Percentiles rank a stretch among this genome's conserved stretches.
phyloP scores from a whole-genome alignment of 1,139 yeast species.

The Zygoascus meyerae region DNA sequence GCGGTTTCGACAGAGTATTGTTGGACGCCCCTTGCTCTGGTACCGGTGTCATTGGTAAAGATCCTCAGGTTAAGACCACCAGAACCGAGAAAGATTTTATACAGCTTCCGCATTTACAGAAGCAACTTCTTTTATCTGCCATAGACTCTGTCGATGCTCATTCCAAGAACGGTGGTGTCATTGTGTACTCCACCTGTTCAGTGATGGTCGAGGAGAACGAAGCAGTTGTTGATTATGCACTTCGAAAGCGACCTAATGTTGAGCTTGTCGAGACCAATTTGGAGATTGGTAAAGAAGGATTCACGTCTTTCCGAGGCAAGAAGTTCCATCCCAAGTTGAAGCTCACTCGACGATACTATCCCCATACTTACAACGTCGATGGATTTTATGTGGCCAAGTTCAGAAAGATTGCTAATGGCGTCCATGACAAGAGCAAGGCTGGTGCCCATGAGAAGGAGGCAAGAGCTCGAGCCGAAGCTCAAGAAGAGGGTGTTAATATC shows the following conservation, averaged over 20 bases:
- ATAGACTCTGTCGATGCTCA: conserved; percentile 95
- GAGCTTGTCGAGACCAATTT: conserved; percentile 92
- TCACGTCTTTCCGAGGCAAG: conserved; percentile 89
- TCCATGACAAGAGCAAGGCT: conserved; percentile 59
- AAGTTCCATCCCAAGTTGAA: conserved; percentile 72
- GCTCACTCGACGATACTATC: conserved; percentile 91
- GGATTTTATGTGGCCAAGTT: conserved; percentile 97
- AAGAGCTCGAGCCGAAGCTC: conserved; percentile 66
- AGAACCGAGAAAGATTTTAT: conserved; percentile 96
- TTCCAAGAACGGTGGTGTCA: conserved; percentile 86
- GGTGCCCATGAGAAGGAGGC: conserved; percentile 86
- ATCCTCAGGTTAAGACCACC: conserved; percentile 87
- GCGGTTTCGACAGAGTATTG: conserved; percentile 92
- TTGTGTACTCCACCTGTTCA: conserved; percentile 97
- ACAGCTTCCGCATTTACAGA: conserved; percentile 94
- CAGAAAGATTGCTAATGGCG: conserved; percentile 82
- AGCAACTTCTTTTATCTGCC: conserved; percentile 87
- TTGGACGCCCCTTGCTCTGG: conserved; percentile 99
- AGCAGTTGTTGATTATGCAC: conserved; percentile 96
- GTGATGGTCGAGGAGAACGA: conserved; percentile 98
- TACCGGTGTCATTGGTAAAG: conserved; percentile 98
- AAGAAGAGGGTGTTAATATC: conserved; percentile 62
- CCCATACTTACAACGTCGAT: conserved; percentile 97
- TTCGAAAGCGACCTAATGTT: conserved; percentile 94
- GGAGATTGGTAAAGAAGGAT: conserved; percentile 93